Conservation (phyloP, 2,329 filamentous ascomycete species). For the Neobulgaria alba region DNA sequence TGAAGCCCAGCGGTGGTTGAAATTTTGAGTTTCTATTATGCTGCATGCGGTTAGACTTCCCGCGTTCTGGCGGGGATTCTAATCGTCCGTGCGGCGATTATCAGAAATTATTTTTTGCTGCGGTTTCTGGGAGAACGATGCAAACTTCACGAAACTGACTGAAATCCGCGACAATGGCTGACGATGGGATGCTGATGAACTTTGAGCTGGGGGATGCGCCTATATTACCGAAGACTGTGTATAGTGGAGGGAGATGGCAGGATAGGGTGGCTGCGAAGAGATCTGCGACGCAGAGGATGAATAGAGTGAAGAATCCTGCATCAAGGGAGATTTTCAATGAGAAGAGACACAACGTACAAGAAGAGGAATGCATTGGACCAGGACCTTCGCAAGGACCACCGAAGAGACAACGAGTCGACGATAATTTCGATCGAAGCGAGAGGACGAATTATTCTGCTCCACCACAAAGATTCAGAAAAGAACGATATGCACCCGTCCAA, state of each 20-base stretch:
- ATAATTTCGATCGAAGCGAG: constrained; percentile 19
- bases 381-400: constrained; percentile 19
- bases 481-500: neutral
- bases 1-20: constrained; percentile 19
- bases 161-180: constrained; percentile 55
- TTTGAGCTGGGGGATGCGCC: constrained; percentile 69
- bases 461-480: neutral
- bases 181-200: constrained; percentile 92
- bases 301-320: constrained; percentile 11
- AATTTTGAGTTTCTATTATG: neutral
- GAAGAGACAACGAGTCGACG: constrained; percentile 39
- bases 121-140: too few relatives aligned
- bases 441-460: constrained; percentile 15
- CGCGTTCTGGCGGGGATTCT: neutral
- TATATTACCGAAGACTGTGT: constrained; percentile 50
- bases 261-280: constrained; percentile 78
- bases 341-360: constrained; percentile 15
- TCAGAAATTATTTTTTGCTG: constrained; percentile 17
- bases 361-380: constrained; percentile 28
- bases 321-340: constrained; percentile 24
- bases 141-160: neutral
- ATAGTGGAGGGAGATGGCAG: constrained; percentile 90
- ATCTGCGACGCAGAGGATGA: constrained; percentile 37
- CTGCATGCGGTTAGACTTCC: neutral
- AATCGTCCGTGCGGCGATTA: constrained; percentile 14